Evolutionary conservation across 2,329 filamentous ascomycete genomes (phyloP).

Genomic region (Penicillium occitanis): DNA sequence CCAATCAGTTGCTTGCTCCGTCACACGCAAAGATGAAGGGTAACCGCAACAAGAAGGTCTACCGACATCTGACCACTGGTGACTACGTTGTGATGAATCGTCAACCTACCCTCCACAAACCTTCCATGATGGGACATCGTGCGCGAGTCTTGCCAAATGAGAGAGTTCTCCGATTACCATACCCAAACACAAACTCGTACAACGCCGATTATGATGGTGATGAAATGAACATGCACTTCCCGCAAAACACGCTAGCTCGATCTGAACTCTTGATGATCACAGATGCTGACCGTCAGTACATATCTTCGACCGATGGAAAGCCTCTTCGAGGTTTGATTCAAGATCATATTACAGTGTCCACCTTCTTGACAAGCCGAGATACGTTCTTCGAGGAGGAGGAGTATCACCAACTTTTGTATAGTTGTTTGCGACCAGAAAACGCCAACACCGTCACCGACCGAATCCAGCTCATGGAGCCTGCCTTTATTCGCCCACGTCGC

Average conservation of each 20-base stretch:
- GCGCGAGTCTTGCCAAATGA: slow-evolving; percentile 89
- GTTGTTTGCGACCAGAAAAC: slow-evolving; percentile 82
- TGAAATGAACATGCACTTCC: slow-evolving; percentile 99
- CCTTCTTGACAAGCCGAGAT: slow-evolving; percentile 86
- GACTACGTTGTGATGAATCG: slow-evolving; percentile 99
- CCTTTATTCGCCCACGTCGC: slow-evolving; percentile 74
- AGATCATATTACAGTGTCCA: slow-evolving; percentile 94
- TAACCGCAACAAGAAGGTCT: slow-evolving; percentile 89
- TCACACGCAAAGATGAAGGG: slow-evolving; percentile 72
- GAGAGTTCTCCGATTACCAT: slow-evolving; percentile 98
- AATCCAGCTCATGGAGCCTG: slow-evolving; percentile 76
- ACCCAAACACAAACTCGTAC: slow-evolving; percentile 99
- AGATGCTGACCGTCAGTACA: slow-evolving; percentile 95
- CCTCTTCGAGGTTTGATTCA: slow-evolving; percentile 95
- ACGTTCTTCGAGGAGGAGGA: slow-evolving; percentile 84
- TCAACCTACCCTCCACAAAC: slow-evolving; percentile 95
- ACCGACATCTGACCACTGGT: slow-evolving; percentile 91
- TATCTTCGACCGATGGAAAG: slow-evolving; percentile 90
- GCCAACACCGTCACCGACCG: slow-evolving; percentile 81
- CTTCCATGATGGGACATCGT: slow-evolving; percentile 97
- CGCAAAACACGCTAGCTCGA: slow-evolving; percentile 91
- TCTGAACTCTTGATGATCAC: slow-evolving; percentile 91
- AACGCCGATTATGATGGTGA: slow-evolving; percentile 99
- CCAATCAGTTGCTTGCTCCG: slow-evolving; percentile 88
- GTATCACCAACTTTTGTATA: slow-evolving; percentile 93